Evolutionary conservation across 345 rosid species (phyloP), one percentile per base, ranked within the genome.

Genomic region (Syzygium aqueum): DNA sequence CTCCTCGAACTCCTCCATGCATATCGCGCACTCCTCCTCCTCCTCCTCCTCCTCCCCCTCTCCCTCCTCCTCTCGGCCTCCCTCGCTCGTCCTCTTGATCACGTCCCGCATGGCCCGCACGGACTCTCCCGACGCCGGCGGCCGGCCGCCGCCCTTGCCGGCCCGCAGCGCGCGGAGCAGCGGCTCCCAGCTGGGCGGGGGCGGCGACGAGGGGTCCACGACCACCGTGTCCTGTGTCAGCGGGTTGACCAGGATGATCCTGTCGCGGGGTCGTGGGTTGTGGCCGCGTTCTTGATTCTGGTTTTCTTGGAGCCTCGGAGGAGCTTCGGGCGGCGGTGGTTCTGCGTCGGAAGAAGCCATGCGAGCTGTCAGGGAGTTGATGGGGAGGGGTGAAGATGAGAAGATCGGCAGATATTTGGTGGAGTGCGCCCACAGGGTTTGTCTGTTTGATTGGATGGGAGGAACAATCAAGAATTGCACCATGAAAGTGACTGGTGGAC

Each of bases 111-210:
- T 88, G 86, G 94, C 93, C 84, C 94, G 94, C 13, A 95, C 92
- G 27, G 98, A 94, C 8, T 94, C 93, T 80, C 88, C 92, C 0
- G 99, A 96, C 53, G 98, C 98, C 33, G 98, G 96, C 37, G 96
- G 96, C 63, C 91, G 92, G 52, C 96, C 93, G 56, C 88, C 90
- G 63, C 89, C 83, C 43, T 21, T 53, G 9, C 21, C 52, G 67
- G 83, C 67, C 51, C 11, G 67, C 33, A 40, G 86, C 3, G 16
- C 22, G n/a, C 61, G 53, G 67, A 56, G 21, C 77, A 82, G 88
- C 90, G 86, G 53, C 51, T 91, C 53, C n/a, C 86, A 88, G 2
- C 94, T 90, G 51, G 94, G 61, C 87, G 94, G 89, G 88, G 95
- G 86, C 65, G 94, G 95, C 27, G 93, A 73, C 49, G 85, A 46